phyloP scores from a whole-genome alignment of 2,329 filamentous ascomycete species.

The Phialocephala subalpina region DNA sequence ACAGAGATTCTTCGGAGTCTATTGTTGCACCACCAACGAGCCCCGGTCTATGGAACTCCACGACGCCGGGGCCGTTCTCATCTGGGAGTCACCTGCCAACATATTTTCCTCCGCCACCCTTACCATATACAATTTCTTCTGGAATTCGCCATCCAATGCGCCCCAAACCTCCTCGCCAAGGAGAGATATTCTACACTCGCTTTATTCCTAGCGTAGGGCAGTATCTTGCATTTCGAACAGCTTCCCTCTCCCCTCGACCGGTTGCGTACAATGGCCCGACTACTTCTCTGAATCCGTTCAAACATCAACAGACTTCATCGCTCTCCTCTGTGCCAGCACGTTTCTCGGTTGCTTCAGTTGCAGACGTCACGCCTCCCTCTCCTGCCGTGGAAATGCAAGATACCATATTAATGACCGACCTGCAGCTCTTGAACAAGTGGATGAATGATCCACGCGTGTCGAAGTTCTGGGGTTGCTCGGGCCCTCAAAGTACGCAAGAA shows the following conservation, averaged over 20 bases:
- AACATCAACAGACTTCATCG: conserved; percentile 40
- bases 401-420: conserved; percentile 55
- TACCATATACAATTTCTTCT: conserved; percentile 82
- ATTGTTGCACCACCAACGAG: conserved; percentile 39
- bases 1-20: conserved; percentile 34
- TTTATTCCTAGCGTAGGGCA: conserved; percentile 84
- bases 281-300: conserved; percentile 33
- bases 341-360: conserved; percentile 47
- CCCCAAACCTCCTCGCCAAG: conserved; percentile 88
- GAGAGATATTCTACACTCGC: conserved; percentile 89
- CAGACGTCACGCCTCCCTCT: conserved; percentile 48
- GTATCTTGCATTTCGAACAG: conserved; percentile 89
- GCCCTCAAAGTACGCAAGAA: conserved; percentile 62
- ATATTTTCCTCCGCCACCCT: conserved; percentile 85
- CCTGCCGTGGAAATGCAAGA: conserved; percentile 46
- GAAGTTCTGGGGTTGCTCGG: conserved; percentile 82
- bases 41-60: conserved; percentile 47
- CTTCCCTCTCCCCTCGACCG: conserved; percentile 71
- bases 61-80: conserved; percentile 72
- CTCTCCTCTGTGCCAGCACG: conserved; percentile 42
- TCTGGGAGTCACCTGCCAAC: conserved; percentile 88
- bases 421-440: conserved; percentile 83
- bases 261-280: conserved; percentile 70
- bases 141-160: conserved; percentile 85
- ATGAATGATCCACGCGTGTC: conserved; percentile 86